Evolutionary conservation across 345 rosid species (phyloP).

Genomic region (Cochlearia excelsa): DNA sequence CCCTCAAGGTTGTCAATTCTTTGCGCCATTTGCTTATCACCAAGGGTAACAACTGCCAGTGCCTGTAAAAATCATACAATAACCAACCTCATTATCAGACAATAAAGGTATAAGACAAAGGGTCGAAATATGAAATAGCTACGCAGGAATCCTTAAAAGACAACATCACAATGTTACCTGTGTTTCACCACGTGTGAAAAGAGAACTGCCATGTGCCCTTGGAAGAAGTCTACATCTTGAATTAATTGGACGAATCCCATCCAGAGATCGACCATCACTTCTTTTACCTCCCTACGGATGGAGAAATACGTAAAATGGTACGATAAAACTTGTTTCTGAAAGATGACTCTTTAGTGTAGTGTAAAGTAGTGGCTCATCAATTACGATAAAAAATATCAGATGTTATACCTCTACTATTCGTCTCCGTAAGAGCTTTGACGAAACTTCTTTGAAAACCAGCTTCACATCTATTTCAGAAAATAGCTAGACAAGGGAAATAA

Average conservation of each 20-base stretch:
- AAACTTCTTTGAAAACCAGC: constrained; percentile 92
- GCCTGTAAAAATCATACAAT: constrained; percentile 51
- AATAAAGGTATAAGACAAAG: constrained; percentile 1
- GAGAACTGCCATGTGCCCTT: constrained; percentile 97
- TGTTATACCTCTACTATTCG: constrained; percentile 89
- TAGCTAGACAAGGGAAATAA: constrained; percentile 45
- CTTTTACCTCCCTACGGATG: constrained; percentile 82
- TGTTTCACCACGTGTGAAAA: constrained; percentile 99
- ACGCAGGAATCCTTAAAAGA: constrained; percentile 10
- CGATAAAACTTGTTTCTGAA: background rate
- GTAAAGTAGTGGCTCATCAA: background rate
- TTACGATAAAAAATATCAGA: constrained; percentile 19
- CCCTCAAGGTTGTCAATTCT: constrained; percentile 82
- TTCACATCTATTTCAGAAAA: constrained; percentile 96
- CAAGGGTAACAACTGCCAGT: constrained; percentile 93
- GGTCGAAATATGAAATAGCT: constrained; percentile 11
- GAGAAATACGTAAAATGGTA: constrained; percentile 4
- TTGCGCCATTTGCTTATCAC: constrained; percentile 97
- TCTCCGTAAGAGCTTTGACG: constrained; percentile 76
- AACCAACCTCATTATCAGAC: constrained; percentile 11
- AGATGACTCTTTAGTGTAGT: constrained; percentile 7
- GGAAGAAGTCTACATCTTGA: constrained; percentile 92
- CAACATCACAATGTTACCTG: constrained; percentile 50
- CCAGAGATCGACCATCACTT: constrained; percentile 86
- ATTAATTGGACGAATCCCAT: constrained; percentile 80